phyloP scores from a whole-genome alignment of 352 stramenopile genomes.

The Globisporangium camurandrum region DNA sequence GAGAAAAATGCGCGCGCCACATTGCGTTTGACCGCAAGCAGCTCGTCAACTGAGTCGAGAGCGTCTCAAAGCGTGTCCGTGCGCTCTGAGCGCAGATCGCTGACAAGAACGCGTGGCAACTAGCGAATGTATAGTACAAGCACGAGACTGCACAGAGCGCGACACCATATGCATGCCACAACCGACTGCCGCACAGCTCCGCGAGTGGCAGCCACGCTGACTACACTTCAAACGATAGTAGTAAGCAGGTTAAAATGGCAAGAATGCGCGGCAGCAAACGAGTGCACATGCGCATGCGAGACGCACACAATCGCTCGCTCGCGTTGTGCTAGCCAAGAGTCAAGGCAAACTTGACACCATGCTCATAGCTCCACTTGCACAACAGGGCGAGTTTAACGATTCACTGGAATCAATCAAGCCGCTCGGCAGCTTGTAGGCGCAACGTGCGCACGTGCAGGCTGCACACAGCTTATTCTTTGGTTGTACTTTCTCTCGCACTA shows the following conservation, averaged over 20 bases:
- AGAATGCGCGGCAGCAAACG: slow-evolving; percentile 24
- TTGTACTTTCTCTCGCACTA: no score
- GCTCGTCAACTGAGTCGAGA: slow-evolving; percentile 60
- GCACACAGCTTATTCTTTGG: no score
- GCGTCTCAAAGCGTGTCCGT: slow-evolving; percentile 57
- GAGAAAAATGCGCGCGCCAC: slow-evolving; percentile 41
- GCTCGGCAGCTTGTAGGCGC: slow-evolving; percentile 28
- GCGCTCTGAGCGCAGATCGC: slow-evolving; percentile 76
- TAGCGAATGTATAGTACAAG: slow-evolving; percentile 30
- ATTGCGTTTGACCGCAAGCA: slow-evolving; percentile 42
- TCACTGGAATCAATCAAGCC: slow-evolving; percentile 46
- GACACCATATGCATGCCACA: slow-evolving; percentile 19
- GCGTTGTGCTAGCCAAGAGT: slow-evolving; percentile 19
- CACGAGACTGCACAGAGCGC: slow-evolving; percentile 25
- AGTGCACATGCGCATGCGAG: slow-evolving; percentile 27
- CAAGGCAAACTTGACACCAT: slow-evolving; percentile 30
- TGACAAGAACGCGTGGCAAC: slow-evolving; percentile 53
- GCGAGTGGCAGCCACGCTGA: slow-evolving; percentile 22
- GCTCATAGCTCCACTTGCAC: slow-evolving; percentile 35
- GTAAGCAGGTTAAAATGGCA: slow-evolving; percentile 28
- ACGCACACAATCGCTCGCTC: slow-evolving; percentile 37
- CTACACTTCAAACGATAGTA: slow-evolving; percentile 17
- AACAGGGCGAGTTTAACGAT: slow-evolving; percentile 62
- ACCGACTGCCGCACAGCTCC: not conserved
- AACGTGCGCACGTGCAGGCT: slow-evolving; percentile 28